Base-by-base conservation (phyloP, 1,139 yeast genomes). In the Tardiomyces depauwii region DNA sequence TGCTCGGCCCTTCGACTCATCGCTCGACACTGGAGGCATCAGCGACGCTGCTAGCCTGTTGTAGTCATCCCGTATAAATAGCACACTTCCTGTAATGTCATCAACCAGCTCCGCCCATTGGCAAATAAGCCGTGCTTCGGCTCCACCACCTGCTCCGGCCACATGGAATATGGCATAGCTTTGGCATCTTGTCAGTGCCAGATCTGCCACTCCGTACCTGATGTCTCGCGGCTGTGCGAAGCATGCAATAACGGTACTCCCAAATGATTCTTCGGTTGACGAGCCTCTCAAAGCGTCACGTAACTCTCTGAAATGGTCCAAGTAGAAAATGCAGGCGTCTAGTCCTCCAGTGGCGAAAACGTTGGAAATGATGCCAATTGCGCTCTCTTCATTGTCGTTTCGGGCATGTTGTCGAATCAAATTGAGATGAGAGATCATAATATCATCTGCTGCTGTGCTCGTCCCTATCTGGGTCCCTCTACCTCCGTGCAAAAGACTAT, bases 361-460 rank as follows among this genome's bases (percentile, higher is more conserved):
- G 11, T 14, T 30, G 16, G 36, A 12, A 30, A 30, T 10, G 11
- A n/a, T n/a, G 16, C 36, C 10, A 5, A 5, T 5, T 12, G 16
- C 4, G 16, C 36, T 30, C n/a, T 12, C 36, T 30, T 30, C 10
- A 5, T 14, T 14, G 36, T 10, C 36, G n/a, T 14, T 11, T 13
- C 21, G 23, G 28, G 14, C 47, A 7, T 2, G 44, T 43, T 6
- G 42, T 25, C 13, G 42, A 19, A 42, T 9, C n/a, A 38, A 33
- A 2, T 33, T 5, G 16, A 45, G 18, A 2, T 25, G 30, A 18
- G 39, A 44, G n/a, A 39, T 27, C 11, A 25, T 11, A 18, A 21
- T 11, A 18, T 21, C 16, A 46, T 36, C 11, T 41, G 33, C 19
- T 41, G 38, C 41, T n/a, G 28, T 10, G 44, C 43, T 41, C 30